These are phyloP conservation scores for Suhomyces sp. DNA, from an alignment of 805 yeast genomes.

Conservation along the genomic window DNA sequence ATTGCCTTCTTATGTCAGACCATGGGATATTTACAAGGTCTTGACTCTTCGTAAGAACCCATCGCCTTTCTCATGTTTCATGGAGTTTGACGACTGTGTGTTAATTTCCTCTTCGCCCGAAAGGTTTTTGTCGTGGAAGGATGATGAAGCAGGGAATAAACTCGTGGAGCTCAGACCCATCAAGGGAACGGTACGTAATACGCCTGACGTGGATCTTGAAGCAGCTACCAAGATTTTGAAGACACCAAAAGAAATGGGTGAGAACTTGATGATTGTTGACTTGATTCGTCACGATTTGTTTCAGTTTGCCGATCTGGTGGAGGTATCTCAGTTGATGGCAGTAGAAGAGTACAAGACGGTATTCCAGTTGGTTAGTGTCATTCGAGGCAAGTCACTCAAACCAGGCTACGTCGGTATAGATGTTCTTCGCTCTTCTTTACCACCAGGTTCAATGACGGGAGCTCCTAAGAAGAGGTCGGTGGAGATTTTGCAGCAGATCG, in stretches of 20 bases:
- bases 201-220: slow-evolving; percentile 48
- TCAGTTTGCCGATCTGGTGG: slow-evolving; percentile 60
- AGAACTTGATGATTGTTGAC: slow-evolving; percentile 95
- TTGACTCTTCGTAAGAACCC: slow-evolving; percentile 69
- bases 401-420: slow-evolving; percentile 66
- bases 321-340: slow-evolving; percentile 76
- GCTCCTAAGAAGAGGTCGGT: slow-evolving; percentile 96
- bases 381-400: slow-evolving; percentile 55
- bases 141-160: slow-evolving; percentile 28
- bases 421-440: slow-evolving; percentile 71
- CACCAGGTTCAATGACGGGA: slow-evolving; percentile 99
- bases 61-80: slow-evolving; percentile 84
- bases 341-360: slow-evolving; percentile 93
- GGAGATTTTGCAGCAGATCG: slow-evolving; percentile 66
- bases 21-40: slow-evolving; percentile 81
- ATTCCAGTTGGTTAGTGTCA: slow-evolving; percentile 87
- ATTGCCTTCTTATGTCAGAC: slow-evolving; percentile 45
- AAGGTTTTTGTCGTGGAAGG: slow-evolving; percentile 79
- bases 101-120: slow-evolving; percentile 93
- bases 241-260: slow-evolving; percentile 92
- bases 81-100: slow-evolving; percentile 62
- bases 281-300: slow-evolving; percentile 88
- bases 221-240: slow-evolving; percentile 63
- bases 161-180: slow-evolving; percentile 86
- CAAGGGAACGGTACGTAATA: slow-evolving; percentile 87